Base-by-base conservation (phyloP, 257 asterid species). In the Handroanthus guayacan region DNA sequence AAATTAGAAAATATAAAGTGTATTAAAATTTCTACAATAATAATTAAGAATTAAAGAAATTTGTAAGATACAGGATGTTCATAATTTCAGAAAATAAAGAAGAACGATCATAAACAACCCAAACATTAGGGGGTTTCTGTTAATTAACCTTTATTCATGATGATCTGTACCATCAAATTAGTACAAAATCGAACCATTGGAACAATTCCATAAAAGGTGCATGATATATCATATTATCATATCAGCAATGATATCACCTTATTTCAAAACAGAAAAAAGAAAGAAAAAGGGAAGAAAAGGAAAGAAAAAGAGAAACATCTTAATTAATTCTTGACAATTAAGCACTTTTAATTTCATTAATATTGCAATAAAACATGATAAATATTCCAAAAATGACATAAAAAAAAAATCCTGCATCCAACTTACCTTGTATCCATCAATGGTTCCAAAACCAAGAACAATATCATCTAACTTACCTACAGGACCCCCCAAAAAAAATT, bases 391-490 rank as follows among this genome's bases (percentile, higher is more conserved):
- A 52, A 5, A 12, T 11, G 0, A 41, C 17, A 20, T 20, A 0
- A 9, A 25, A 11, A 25, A 11, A 17, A 5, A 0, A 51, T 9
- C 0, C 2, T 5, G 18, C 12, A 34, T 8, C 4, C 56, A n/a
- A 65, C 87, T 48, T 12, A 85, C 98, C 97, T 90, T 92, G 86
- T 94, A 94, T 7, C 43, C 90, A 71, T 89, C 91, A 2, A 89
- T 12, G 34, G 97, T 80, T 14, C 77, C 74, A 77, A 13, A 94
- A 43, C 96, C 98, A 54, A 94, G 96, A 86, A 92, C 86, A 54
- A 92, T 67, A 78, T 94, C 98, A 62, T 85, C 97, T 43, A 90
- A 60, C 76, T 90, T 89, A 43, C 97, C 98, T 92, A 88, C n/a
- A 55, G 67, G 6, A 68, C 69, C 2, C 31, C 31, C 31, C 4